Base-by-base conservation (phyloP, 192 early-diverging fungal genomes). In the Backusella tuberculispora region DNA sequence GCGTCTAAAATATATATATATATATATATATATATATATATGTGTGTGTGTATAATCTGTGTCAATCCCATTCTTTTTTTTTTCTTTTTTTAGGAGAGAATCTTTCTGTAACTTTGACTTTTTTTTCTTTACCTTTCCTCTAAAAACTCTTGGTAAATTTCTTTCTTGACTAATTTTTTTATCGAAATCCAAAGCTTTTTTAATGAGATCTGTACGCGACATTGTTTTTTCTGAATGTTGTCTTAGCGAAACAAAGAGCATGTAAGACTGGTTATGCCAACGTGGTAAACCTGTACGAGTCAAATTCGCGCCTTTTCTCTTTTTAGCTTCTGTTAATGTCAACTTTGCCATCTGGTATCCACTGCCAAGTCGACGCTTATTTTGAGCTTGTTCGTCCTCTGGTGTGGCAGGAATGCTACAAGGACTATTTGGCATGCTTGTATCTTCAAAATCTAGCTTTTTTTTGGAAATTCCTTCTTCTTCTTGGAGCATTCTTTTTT, bases 251-350 rank as follows among this genome's bases (percentile, higher is more conserved):
- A 96, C 72, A 73, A 92, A 93, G 81, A 97, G 85, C 74, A 96
- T 81, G 77, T 94, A 96, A 40, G 90, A 89, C 72, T 96, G 95
- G 63, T 90, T 97, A 47, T 94, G 94, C 95, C 95, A 97, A 24
- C 94, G 83, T 12, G 94, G 94, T 17, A 56, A 24, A 12, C 53
- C 53, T 21, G 65, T 41, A 43, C 65, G 37, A 42, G 40, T 41
- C 65, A 38, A 21, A 66, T 66, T 69, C 21, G 43, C 24, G 21
- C 41, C 24, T 19, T n/a, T 69, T 69, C 67, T 69, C 44, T 46
- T 69, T 44, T 69, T 15, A 26, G 67, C 44, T n/a, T 69, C 67
- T 43, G 21, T 24, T 15, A 69, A 46, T 26, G 24, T 69, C 24
- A 26, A 29, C 43, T 29, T 69, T 69, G 38, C 43, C 43, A 69